Conservation (phyloP, 2,329 filamentous ascomycete genomes). For the Aureobasidium subglaciale region DNA sequence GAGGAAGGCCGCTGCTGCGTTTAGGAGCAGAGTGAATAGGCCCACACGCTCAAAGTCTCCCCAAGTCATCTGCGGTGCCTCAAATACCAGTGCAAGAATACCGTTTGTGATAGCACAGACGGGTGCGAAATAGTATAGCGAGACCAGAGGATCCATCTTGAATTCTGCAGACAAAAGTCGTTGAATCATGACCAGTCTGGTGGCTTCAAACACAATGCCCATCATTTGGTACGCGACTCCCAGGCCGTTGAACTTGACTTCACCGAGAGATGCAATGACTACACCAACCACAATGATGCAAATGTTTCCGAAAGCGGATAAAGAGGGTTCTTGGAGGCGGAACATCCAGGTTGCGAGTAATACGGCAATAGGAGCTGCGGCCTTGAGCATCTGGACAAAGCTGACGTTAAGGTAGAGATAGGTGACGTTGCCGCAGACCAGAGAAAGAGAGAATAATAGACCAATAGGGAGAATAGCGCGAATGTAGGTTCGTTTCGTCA, state of each 20-base stretch:
- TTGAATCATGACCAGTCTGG: conserved; percentile 20
- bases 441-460: conserved; percentile 20
- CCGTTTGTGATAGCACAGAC: conserved; percentile 21
- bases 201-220: conserved; percentile 20
- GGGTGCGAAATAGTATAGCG: conserved; percentile 22
- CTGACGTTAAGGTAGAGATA: conserved; percentile 23
- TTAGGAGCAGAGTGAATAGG: conserved; percentile 17
- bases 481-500: conserved; percentile 22
- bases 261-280: conserved; percentile 20
- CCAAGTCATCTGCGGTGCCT: conserved; percentile 17
- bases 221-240: conserved; percentile 20
- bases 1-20: conserved; percentile 20
- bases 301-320: conserved; percentile 20
- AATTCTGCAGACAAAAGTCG: conserved; percentile 19
- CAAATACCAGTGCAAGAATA: conserved; percentile 16
- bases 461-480: conserved; percentile 24
- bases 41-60: conserved; percentile 19
- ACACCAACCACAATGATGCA: conserved; percentile 21
- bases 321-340: conserved; percentile 17
- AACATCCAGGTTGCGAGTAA: conserved; percentile 20
- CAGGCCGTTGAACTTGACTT: conserved; percentile 20
- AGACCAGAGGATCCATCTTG: conserved; percentile 23
- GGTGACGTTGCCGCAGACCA: conserved; percentile 23
- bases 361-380: conserved; percentile 20
- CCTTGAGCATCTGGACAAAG: conserved; percentile 26